Conservation (phyloP, 257 asterid species). For the Penstemon davidsonii region DNA sequence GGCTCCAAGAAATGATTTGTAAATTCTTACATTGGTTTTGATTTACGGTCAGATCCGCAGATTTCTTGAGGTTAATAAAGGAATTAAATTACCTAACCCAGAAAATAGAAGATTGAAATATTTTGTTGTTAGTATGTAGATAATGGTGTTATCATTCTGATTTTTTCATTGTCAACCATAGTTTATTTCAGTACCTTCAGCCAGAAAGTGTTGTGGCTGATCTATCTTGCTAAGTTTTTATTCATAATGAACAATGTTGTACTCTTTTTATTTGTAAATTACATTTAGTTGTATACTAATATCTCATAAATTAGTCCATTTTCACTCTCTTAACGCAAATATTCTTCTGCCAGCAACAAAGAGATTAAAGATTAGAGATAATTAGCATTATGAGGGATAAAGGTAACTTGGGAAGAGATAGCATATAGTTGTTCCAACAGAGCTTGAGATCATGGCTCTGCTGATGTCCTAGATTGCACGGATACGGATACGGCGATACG, state of each 20-base stretch:
- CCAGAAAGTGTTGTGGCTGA: slow-evolving; percentile 10
- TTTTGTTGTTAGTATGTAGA: slow-evolving; percentile 14
- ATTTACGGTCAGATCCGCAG: neutral
- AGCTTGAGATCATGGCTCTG: neutral
- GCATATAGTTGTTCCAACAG: neutral
- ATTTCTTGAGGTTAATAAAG: slow-evolving; percentile 1
- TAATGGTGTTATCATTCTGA: neutral
- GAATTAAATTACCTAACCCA: neutral
- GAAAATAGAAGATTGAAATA: neutral
- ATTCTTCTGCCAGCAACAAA: neutral
- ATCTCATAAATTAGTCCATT: neutral
- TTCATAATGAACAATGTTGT: neutral
- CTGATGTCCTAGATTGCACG: neutral
- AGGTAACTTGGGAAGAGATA: neutral
- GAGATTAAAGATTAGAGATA: neutral
- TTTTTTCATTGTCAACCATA: neutral
- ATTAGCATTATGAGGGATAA: neutral
- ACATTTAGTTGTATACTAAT: neutral
- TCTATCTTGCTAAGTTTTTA: neutral
- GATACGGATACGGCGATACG: too few species aligned
- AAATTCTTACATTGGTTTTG: neutral
- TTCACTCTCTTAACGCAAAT: neutral
- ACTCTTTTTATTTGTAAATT: neutral
- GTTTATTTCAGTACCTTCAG: neutral
- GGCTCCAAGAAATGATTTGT: slow-evolving; percentile 40